Conservation (phyloP, 148 eudicot species). For the Salicornia ramosissima region DNA sequence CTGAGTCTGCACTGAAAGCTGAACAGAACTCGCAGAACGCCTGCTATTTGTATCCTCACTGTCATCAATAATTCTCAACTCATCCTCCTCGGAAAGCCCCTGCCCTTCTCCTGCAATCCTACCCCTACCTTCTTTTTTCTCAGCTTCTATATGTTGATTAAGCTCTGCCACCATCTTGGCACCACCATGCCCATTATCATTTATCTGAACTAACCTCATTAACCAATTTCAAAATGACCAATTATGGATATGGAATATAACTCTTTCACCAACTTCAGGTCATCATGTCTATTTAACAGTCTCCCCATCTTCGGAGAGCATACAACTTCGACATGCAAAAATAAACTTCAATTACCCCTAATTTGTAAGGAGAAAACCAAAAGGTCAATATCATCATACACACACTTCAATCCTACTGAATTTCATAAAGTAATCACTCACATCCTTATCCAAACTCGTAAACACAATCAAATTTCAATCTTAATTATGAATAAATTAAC, state of each 20-base stretch:
- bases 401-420: not conserved
- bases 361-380: not conserved
- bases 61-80: constrained; percentile 30
- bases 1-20: constrained; percentile 24
- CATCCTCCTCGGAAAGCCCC: constrained; percentile 44
- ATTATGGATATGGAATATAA: constrained; percentile 29
- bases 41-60: constrained; percentile 21
- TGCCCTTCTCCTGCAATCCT: constrained; percentile 37
- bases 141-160: constrained; percentile 30
- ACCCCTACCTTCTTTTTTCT: constrained; percentile 37
- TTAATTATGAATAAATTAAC: not conserved
- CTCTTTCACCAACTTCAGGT: constrained; percentile 24
- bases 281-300: constrained; percentile 26
- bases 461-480: not conserved
- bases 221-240: constrained; percentile 52
- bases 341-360: constrained; percentile 27
- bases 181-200: constrained; percentile 30
- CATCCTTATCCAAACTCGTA: not conserved
- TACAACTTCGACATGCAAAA: constrained; percentile 20
- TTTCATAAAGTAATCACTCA: not conserved
- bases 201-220: constrained; percentile 47
- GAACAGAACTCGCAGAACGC: constrained; percentile 19
- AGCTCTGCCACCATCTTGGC: constrained; percentile 37
- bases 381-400: constrained; percentile 8
- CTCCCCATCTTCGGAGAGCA: constrained; percentile 39